Evolutionary conservation across 2,329 filamentous ascomycete species (phyloP), one percentile per base, ranked within the genome.

Genomic region (Colletotrichum sp.): DNA sequence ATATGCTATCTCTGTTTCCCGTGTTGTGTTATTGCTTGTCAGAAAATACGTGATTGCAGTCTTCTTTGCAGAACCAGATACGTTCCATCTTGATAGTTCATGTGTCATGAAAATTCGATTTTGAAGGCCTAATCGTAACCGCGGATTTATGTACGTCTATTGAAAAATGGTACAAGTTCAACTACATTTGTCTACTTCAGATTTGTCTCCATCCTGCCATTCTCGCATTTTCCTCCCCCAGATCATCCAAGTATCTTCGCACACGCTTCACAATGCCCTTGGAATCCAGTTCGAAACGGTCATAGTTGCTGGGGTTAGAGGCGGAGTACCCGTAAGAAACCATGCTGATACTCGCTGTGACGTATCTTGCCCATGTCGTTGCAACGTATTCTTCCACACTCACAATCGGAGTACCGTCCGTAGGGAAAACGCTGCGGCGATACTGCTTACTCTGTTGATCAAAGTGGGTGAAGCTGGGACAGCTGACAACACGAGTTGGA

Each of bases 301-400:
- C 84, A 77, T 90, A 89, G 13, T 87, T 87, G 26, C 84, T 85
- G 69, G 85, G 83, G 18, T 87, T 86, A 0, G 87, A 87, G 52
- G 89, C 80, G 10, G 86, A 88, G 78, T 89, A 88, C 0, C 88
- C 88, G 69, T 87, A 90, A 0, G 81, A 80, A 63, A 84, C 86
- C 83, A 90, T 86, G 24, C 85, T 86, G 24, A 66, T 66, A 39
- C 63, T 66, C 10, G 63, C 63, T 77, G 89, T 87, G 0, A 86
- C 87, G 74, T 89, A 90, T 18, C 87, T 78, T 75, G 89, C 88
- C 88, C 88, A 90, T 3, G 86, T 85, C 9, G 86, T 87, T 0
- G 85, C 83, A 6, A 87, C 82, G 77, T 87, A 89, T 18, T 88
- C 85, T 80, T 90, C 88, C 8, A 90, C 87, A 9, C 88, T 86